These are phyloP conservation scores for Fusarium verrucosum DNA, from an alignment of 2,329 filamentous ascomycete species.

Conservation along the genomic window DNA sequence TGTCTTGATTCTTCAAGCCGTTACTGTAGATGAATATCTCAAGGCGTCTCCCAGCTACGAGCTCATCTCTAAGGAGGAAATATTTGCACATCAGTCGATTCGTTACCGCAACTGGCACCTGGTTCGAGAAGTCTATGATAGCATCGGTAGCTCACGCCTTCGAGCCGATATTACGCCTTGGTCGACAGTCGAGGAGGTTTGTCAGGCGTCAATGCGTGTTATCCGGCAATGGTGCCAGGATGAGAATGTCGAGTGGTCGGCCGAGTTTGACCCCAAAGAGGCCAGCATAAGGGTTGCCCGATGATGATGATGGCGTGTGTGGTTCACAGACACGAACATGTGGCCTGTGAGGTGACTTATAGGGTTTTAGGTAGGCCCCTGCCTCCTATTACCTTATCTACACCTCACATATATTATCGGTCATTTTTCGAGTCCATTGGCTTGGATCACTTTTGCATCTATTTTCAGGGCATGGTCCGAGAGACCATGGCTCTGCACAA, in stretches of 20 bases:
- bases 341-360: neutral
- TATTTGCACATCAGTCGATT: slow-evolving; percentile 43
- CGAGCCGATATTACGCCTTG: slow-evolving; percentile 52
- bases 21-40: slow-evolving; percentile 58
- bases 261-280: slow-evolving; percentile 48
- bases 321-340: neutral
- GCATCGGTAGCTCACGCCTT: slow-evolving; percentile 44
- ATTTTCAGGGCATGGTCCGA: neutral
- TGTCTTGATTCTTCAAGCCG: slow-evolving; percentile 55
- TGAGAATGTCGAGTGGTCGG: slow-evolving; percentile 58
- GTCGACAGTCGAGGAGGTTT: slow-evolving; percentile 57
- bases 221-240: slow-evolving; percentile 56
- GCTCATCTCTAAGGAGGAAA: slow-evolving; percentile 27
- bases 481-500: neutral
- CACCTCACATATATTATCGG: too few relatives aligned
- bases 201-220: slow-evolving; percentile 51
- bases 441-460: neutral
- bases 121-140: slow-evolving; percentile 47
- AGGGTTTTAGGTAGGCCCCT: too few relatives aligned
- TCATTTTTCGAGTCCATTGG: slow-evolving; percentile 17
- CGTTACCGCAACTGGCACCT: slow-evolving; percentile 43
- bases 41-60: slow-evolving; percentile 48
- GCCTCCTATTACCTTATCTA: too few relatives aligned
- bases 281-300: slow-evolving; percentile 28
- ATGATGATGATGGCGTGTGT: neutral